Evolutionary conservation across 1,284 basidiomycete genomes (phyloP).

Genomic region (Mrakiaceae sp.): DNA sequence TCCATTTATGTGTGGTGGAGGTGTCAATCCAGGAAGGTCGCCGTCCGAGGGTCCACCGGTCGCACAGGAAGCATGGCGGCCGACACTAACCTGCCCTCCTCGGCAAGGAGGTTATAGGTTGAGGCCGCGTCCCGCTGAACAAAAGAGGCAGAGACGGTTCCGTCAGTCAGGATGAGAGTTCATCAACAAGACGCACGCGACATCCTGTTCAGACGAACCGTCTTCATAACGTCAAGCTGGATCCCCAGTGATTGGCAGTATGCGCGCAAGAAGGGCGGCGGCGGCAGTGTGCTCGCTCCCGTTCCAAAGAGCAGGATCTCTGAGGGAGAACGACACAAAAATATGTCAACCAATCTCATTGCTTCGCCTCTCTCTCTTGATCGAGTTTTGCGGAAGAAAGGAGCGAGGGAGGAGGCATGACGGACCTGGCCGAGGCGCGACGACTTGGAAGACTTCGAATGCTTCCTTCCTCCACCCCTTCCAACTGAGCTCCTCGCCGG

Average conservation of each 20-base stretch:
- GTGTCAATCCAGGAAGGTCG: background rate
- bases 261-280: slow-evolving; percentile 55
- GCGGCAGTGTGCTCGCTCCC: slow-evolving; percentile 57
- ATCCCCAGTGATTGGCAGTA: slow-evolving; percentile 70
- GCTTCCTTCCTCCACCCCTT: slow-evolving; percentile 56
- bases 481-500: slow-evolving; percentile 32
- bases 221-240: slow-evolving; percentile 88
- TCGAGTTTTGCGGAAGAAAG: too few species aligned
- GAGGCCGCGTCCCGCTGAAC: slow-evolving; percentile 76
- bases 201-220: slow-evolving; percentile 44
- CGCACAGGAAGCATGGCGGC: slow-evolving; percentile 68
- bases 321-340: slow-evolving; percentile 27
- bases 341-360: too few species aligned
- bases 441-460: slow-evolving; percentile 67
- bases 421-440: slow-evolving; percentile 75
- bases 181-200: background rate
- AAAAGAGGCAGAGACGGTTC: background rate
- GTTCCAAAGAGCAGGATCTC: slow-evolving; percentile 87
- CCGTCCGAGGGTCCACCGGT: slow-evolving; percentile 30
- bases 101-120: slow-evolving; percentile 82
- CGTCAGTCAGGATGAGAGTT: background rate
- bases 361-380: too few species aligned
- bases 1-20: too few species aligned
- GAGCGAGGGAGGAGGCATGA: slow-evolving; percentile 11
- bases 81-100: slow-evolving; percentile 83